Evolutionary conservation across 176 grass and related monocot genomes (phyloP).

Genomic region (Carex scoparia): DNA sequence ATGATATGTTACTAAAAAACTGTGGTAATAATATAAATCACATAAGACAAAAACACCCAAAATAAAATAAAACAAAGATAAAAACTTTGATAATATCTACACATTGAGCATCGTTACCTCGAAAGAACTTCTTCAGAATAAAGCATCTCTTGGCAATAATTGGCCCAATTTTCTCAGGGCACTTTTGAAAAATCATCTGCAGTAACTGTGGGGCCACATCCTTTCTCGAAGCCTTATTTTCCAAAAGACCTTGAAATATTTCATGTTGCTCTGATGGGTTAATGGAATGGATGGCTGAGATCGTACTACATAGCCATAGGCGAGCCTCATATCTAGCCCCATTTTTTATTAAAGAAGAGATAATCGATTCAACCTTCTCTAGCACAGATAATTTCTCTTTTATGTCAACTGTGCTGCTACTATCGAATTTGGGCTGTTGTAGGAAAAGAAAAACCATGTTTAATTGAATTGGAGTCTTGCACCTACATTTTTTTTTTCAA

Average conservation of each 20-base stretch:
- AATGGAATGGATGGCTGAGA: slow-evolving; percentile 62
- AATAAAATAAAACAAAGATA: slow-evolving; percentile 13
- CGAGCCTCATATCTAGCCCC: slow-evolving; percentile 55
- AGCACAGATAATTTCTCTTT: slow-evolving; percentile 47
- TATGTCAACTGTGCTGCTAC: slow-evolving; percentile 18
- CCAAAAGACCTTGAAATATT: slow-evolving; percentile 56
- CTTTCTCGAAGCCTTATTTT: slow-evolving; percentile 40
- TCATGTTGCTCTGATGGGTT: slow-evolving; percentile 27
- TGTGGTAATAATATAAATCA: too few relatives aligned
- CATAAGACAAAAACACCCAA: too few relatives aligned
- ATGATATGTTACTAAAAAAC: not conserved
- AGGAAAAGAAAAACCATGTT: slow-evolving; percentile 60
- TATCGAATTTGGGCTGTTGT: slow-evolving; percentile 28
- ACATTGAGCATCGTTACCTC: slow-evolving; percentile 32
- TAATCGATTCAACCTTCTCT: slow-evolving; percentile 40
- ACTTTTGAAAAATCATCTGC: slow-evolving; percentile 74
- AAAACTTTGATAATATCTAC: not conserved
- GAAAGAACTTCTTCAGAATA: slow-evolving; percentile 77
- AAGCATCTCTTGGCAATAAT: slow-evolving; percentile 47
- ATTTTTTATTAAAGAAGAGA: slow-evolving; percentile 52
- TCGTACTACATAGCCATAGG: slow-evolving; percentile 62
- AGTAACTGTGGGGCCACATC: slow-evolving; percentile 57
- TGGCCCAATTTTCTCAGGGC: slow-evolving; percentile 42
- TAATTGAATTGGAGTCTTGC: not conserved
- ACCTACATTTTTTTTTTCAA: slow-evolving; percentile 22